phyloP scores from a whole-genome alignment of 2,329 filamentous ascomycete species.

The Ploettnerulaceae sp. region DNA sequence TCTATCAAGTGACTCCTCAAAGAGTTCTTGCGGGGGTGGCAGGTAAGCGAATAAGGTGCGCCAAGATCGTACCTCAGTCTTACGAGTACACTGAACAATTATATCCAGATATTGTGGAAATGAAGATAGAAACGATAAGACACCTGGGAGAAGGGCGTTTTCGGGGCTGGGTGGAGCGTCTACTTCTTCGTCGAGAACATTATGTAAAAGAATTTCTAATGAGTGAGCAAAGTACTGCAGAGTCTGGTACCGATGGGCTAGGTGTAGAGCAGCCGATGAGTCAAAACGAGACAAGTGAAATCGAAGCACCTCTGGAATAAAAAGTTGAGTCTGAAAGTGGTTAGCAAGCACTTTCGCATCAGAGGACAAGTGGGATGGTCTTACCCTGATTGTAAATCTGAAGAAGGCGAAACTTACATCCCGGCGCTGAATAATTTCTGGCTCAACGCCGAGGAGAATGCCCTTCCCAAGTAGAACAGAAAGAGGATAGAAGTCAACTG shows the following conservation, averaged over 20 bases:
- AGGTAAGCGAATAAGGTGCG: conserved; percentile 87
- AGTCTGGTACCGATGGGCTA: conserved; percentile 80
- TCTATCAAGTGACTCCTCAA: conserved; percentile 83
- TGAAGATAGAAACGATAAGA: conserved; percentile 61
- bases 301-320: conserved; percentile 81
- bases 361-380: conserved; percentile 32
- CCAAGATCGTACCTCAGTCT: conserved; percentile 95
- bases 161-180: conserved; percentile 63
- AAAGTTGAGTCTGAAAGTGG: conserved; percentile 72
- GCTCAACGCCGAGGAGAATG: conserved; percentile 84
- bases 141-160: conserved; percentile 58
- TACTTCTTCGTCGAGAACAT: conserved; percentile 91
- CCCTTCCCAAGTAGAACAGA: conserved; percentile 85
- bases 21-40: conserved; percentile 83
- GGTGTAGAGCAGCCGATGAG: conserved; percentile 71
- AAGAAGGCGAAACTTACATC: conserved; percentile 90
- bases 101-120: conserved; percentile 89
- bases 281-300: conserved; percentile 72
- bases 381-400: conserved; percentile 79
- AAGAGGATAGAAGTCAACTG: conserved; percentile 92
- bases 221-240: conserved; percentile 91
- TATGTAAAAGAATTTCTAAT: conserved; percentile 85
- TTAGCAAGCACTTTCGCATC: conserved; percentile 12
- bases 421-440: conserved; percentile 86
- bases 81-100: conserved; percentile 92